Base-by-base conservation (phyloP, 2,329 filamentous ascomycete genomes). In the Stagonosporopsis chrysanthemi region DNA sequence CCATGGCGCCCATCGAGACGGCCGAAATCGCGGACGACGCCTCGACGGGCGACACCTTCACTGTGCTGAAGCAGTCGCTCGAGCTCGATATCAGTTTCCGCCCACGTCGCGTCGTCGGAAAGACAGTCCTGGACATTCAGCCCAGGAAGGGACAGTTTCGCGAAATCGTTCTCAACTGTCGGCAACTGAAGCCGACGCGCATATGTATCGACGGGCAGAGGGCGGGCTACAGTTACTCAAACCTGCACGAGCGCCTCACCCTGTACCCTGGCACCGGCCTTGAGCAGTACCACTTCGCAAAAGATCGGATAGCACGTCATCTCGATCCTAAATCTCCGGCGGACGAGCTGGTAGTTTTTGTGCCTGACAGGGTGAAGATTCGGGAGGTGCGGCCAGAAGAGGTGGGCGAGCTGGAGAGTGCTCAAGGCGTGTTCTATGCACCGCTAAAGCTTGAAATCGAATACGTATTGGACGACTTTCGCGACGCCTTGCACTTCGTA, bases 401-500 rank as follows among this genome's bases (percentile, higher is more conserved):
- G 62, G 80, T 80, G 29, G 62, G 63, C 41, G 61, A 67, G 61
- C 52, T 63, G 29, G 60, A 69, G 65, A 61, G 61, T 40, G 62
- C 69, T 4, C 65, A 66, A 52, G 65, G 67, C 42, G 64, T 68
- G 39, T 75, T 46, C 61, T 90, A 86, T 70, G 83, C 84, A 50
- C 82, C 86, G n/a, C 71, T 91, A 45, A 84, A 80, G 44, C 73
- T 91, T 41, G 83, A 84, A 43, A 89, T 97, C 54, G 90, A 95
- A 31, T 99, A 97, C 71, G 81, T 83, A 22, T 86, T 91, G 31
- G 86, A 86, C 47, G 86, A 86, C 65, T 88, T 93, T 47, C 85
- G 91, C 42, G 95, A 99, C 74, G 94, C 92, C 22, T 77, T 98
- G 56, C 93, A 97, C 59, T 99, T 97, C 77, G 91, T 96, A 15